Base-by-base conservation (phyloP, 768 basidiomycete species). In the Terana coerulea region DNA sequence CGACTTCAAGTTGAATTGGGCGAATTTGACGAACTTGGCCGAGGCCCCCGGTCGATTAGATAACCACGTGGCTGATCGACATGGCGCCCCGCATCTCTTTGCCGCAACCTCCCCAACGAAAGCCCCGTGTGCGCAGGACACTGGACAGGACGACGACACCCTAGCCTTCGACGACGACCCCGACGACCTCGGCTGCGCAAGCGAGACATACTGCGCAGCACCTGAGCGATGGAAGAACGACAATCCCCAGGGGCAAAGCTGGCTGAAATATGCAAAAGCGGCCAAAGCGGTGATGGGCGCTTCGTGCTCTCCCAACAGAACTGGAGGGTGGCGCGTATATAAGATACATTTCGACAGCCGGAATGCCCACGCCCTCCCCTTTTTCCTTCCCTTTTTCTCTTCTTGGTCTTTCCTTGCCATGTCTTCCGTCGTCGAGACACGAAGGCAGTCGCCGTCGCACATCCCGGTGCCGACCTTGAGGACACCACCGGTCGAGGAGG, bases 401-500 rank as follows among this genome's bases (percentile, higher is more conserved):
- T 36, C 53, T 35, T 47, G 54, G 53, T 52, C 47, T 47, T 50
- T 51, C 41, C 42, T 51, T 41, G 31, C 53, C 51, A 68, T 69
- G 68, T 64, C 67, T 48, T 57, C 69, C 15, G 56, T 61, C 51
- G 58, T 57, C 37, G 55, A 64, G 39, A 53, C 64, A 15, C 52
- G 55, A 22, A 59, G 58, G 54, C 51, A 57, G 33, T 53, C 62
- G 43, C 49, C 62, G 37, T 52, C 62, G 43, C 39, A 40, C 21
- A 40, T 22, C 39, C 3, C 21, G 39, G 15, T 24, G 5, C 55
- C 52, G 49, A 34, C 14, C 28, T 30, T 30, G 35, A 42, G 47
- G 39, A 35, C 30, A 12, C 12, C 21, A 17, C 25, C 9, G 12
- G 59, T 56, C 56, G 54, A 58, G 37, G 63, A 64, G 37, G 52